These are phyloP conservation scores for Dictyostelium brefeldianum DNA, from an alignment of 78 protist species.

Conservation along the genomic window DNA sequence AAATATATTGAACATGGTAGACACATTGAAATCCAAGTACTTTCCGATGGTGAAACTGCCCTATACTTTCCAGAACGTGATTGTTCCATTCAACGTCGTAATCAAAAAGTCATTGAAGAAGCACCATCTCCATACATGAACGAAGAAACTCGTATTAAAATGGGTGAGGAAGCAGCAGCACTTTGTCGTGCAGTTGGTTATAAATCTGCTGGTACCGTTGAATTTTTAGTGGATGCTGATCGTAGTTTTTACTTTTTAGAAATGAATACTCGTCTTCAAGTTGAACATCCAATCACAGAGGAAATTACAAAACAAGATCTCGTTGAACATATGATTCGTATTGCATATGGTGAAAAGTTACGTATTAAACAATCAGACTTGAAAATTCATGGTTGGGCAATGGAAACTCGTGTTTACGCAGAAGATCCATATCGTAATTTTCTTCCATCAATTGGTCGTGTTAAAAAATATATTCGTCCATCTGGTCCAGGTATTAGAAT, in stretches of 20 bases:
- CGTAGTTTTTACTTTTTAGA: conserved; percentile 96
- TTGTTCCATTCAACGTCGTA: conserved; percentile 97
- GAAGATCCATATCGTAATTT: conserved; percentile 94
- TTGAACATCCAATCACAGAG: conserved; percentile 99
- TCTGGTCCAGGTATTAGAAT: conserved; percentile 64
- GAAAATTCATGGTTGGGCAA: conserved; percentile 93
- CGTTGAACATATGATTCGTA: conserved; percentile 96
- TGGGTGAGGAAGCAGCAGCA: conserved; percentile 93
- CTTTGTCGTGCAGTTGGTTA: conserved; percentile 94
- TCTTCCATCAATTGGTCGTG: conserved; percentile 93
- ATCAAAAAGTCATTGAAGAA: conserved; percentile 96
- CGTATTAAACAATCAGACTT: conserved; percentile 88
- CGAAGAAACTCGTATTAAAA: conserved; percentile 84
- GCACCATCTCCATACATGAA: conserved; percentile 90
- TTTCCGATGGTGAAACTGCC: conserved; percentile 92
- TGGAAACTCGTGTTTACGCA: conserved; percentile 98
- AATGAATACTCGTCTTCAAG: conserved; percentile 99
- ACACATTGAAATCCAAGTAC: conserved; percentile 98
- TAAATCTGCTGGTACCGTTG: conserved; percentile 98
- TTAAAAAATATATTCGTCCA: conserved; percentile 83
- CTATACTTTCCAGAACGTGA: conserved; percentile 94
- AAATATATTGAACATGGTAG: conserved; percentile 96
- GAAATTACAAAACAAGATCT: conserved; percentile 96
- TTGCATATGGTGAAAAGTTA: conserved; percentile 91
- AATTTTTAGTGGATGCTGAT: conserved; percentile 93